A percentile compares a stretch with the other conserved stretches of the same genome.
Conservation (phyloP, 169 alveolate species). For the Plasmodium vivax region DNA sequence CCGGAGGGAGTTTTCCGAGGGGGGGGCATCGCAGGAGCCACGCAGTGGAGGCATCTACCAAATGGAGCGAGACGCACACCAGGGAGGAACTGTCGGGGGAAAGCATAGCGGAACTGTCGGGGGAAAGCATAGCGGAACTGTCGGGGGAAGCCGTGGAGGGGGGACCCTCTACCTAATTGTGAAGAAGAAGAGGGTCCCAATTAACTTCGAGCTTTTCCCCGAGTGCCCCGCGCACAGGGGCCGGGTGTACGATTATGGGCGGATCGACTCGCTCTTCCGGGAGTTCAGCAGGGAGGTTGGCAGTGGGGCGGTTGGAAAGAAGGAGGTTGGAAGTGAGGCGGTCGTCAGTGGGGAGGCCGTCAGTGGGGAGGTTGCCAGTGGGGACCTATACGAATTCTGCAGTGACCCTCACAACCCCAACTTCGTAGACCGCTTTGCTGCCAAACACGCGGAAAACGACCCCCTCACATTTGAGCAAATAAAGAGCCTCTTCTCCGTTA, state of each 20-base stretch:
- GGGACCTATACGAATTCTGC: too few relatives aligned
- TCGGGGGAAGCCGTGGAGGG: neutral
- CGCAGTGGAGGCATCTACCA: neutral
- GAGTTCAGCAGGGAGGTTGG: constrained; percentile 24
- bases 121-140: too few relatives aligned
- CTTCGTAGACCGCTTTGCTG: constrained; percentile 8
- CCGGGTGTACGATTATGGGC: constrained; percentile 27
- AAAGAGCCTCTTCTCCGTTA: constrained; percentile 9
- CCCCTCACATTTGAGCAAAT: constrained; percentile 9
- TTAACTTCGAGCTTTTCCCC: constrained; percentile 18
- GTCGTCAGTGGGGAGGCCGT: too few relatives aligned
- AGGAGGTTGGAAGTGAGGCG: neutral
- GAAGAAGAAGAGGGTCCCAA: constrained; percentile 39
- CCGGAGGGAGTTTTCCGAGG: neutral
- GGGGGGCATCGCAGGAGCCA: neutral
- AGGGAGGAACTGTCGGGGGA: neutral
- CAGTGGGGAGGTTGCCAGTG: too few relatives aligned
- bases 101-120: too few relatives aligned
- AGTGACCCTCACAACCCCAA: neutral
- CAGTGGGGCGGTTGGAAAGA: neutral
- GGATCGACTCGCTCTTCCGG: neutral
- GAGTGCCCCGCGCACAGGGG: constrained; percentile 28
- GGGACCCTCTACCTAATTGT: constrained; percentile 4
- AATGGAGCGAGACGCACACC: neutral
- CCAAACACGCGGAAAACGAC: neutral